phyloP scores from a whole-genome alignment of 306 rosid genomes.

The Oxytropis ochrocephala region DNA sequence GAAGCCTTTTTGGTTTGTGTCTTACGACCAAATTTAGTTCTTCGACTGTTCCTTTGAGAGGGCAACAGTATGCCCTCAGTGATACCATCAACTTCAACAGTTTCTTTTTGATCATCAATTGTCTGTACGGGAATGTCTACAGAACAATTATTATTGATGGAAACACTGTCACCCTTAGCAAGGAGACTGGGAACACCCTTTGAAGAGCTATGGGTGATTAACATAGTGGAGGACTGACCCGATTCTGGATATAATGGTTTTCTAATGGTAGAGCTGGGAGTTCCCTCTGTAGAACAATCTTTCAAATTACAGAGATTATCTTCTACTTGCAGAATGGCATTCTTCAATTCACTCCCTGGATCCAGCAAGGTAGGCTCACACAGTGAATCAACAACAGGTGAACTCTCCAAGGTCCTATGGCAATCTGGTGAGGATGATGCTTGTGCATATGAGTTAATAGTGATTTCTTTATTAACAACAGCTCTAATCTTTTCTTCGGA shows the following conservation, averaged over 20 bases:
- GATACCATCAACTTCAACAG: conserved; percentile 35
- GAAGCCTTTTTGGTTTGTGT: conserved; percentile 45
- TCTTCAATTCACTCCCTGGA: conserved; percentile 24
- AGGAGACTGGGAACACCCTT: conserved; percentile 33
- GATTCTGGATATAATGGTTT: conserved; percentile 32
- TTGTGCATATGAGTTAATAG: conserved; percentile 23
- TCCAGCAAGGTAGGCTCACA: conserved; percentile 26
- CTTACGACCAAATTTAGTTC: conserved; percentile 49
- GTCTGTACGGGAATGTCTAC: conserved; percentile 27
- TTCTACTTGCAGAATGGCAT: conserved; percentile 22
- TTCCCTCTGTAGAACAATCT: conserved; percentile 25
- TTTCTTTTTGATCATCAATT: conserved; percentile 41
- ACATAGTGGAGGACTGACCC: conserved; percentile 33
- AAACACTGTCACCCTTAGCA: conserved; percentile 29
- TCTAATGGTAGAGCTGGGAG: conserved; percentile 24
- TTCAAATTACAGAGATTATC: conserved; percentile 31
- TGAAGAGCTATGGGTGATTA: conserved; percentile 29
- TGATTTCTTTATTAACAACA: conserved; percentile 34
- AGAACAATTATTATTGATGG: conserved; percentile 28
- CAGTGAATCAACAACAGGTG: conserved; percentile 35
- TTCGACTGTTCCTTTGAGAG: conserved; percentile 46
- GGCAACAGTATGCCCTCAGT: conserved; percentile 36
- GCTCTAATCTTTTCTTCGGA: conserved; percentile 32
- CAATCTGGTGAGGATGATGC: conserved; percentile 28
- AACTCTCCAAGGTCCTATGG: conserved; percentile 26